A percentile compares a stretch with the other conserved stretches of the same genome.
Conservation (phyloP, 2,329 filamentous ascomycete species). For the Neospermospora avenae region DNA sequence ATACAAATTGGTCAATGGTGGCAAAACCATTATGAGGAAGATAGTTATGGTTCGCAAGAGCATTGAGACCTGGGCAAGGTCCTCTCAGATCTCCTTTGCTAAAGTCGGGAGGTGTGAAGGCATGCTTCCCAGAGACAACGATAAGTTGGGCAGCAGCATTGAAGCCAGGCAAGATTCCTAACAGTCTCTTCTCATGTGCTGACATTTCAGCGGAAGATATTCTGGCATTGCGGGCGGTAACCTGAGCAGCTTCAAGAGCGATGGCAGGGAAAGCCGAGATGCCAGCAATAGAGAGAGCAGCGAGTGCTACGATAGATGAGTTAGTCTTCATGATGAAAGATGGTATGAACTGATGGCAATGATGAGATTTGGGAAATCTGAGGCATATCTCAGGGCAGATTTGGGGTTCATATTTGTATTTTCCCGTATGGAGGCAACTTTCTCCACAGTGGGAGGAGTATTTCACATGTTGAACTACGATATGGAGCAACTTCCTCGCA, state of each 20-base stretch:
- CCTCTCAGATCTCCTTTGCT: constrained; percentile 6
- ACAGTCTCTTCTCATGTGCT: not conserved
- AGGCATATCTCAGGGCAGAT: not conserved
- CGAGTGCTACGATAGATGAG: not conserved
- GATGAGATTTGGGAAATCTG: not conserved
- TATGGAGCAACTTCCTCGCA: not conserved
- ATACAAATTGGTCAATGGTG: not conserved
- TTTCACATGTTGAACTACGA: not conserved
- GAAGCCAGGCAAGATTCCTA: constrained; percentile 9
- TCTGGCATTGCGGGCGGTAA: not conserved
- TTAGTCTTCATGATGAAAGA: not conserved
- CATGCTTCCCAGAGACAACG: constrained; percentile 4
- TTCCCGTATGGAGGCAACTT: not conserved
- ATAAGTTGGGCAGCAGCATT: constrained; percentile 15
- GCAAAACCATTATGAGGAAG: constrained; percentile 24
- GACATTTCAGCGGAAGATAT: not conserved
- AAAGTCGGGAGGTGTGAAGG: constrained; percentile 3
- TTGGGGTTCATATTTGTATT: not conserved
- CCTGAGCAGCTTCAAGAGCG: constrained; percentile 13
- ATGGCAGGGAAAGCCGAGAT: constrained; percentile 4
- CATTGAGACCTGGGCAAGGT: constrained; percentile 34
- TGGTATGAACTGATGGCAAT: not conserved
- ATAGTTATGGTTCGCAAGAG: constrained; percentile 40
- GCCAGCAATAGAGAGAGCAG: constrained; percentile 2
- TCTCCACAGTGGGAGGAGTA: not conserved